Base-by-base conservation (phyloP, 306 rosid genomes). In the Pterocarpus santalinus region DNA sequence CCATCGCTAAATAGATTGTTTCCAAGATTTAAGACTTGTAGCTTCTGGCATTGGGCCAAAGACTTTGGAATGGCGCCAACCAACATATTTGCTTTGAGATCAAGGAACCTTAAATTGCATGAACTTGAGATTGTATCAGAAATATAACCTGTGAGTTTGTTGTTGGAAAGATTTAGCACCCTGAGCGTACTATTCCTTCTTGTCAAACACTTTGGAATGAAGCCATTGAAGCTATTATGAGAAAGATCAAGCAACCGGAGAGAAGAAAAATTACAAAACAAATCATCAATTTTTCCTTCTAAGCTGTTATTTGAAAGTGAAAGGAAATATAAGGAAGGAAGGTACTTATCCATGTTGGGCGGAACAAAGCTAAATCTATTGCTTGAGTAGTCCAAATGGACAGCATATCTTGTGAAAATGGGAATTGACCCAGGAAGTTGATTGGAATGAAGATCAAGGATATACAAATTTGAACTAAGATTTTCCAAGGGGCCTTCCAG, bases 371-470 rank as follows among this genome's bases (percentile, higher is more conserved):
- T 86, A 70, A 90, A 86, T 9, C 69, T 57, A 39, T 90, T 88
- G 41, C 1, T 16, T 3, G 94, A 84, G 52, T 30, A 84, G 36
- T 83, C 91, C 56, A 90, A 17, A 69, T 61, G 82, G 4, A 0
- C 0, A 4, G n/a, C 35, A 47, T 0, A 0, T 52, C 60, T 60
- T 11, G 75, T 49, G 11, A 80, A 35, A 12, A 58, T 4, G 0
- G 88, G 80, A 28, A 71, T 41, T 4, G 49, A n/a, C 1, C 90
- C 92, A 11, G n/a, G 38, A 17, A 90, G 80, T 51, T 82, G 82
- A 69, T 88, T 90, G n/a, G 80, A 85, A 72, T 75, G 89, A 64
- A 90, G 86, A 56, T 88, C 92, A 74, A 88, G 58, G 8, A 8
- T 0, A 43, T 0, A 0, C 16, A 82, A 6, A 12, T 0, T 43